Conservation (phyloP, 352 stramenopile species). For the Aphanomyces euteiches region DNA sequence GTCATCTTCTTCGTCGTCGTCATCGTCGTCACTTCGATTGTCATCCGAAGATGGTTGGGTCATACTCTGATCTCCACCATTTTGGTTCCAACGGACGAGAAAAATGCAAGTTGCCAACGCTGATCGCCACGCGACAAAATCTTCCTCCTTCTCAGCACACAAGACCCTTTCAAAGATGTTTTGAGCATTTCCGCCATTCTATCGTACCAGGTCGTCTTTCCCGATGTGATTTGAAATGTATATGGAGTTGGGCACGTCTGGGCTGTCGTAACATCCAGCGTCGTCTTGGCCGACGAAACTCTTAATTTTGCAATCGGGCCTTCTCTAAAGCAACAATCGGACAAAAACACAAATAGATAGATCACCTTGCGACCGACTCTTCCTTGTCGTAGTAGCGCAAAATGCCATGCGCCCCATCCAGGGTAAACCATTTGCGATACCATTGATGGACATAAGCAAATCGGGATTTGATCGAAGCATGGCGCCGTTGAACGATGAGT, state of each 20-base stretch:
- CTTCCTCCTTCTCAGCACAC: conserved; percentile 14
- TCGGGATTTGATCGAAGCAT: conserved; percentile 53
- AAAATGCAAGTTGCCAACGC: conserved; percentile 7
- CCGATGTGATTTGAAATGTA: conserved; percentile 4
- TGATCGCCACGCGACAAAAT: conserved; percentile 8
- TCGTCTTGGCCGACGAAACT: conserved; percentile 6
- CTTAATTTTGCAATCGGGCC: background rate
- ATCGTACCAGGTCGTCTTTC: conserved; percentile 1
- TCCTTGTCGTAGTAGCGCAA: conserved; percentile 77
- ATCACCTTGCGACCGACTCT: conserved; percentile 32
- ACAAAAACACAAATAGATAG: background rate
- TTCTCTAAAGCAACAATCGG: background rate
- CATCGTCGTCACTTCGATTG: conserved; percentile 1
- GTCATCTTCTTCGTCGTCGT: conserved; percentile 7
- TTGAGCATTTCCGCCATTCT: background rate
- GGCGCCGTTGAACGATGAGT: conserved; percentile 65
- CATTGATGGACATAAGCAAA: conserved; percentile 42
- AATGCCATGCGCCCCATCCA: conserved; percentile 56
- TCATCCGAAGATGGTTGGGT: background rate
- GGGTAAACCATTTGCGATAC: conserved; percentile 80
- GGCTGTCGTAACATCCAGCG: background rate
- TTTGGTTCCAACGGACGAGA: conserved; percentile 16
- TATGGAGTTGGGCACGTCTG: conserved; percentile 11
- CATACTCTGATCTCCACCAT: background rate
- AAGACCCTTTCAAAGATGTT: background rate